Base-by-base conservation (phyloP, 345 rosid species). In the Sisymbrium altissimum region DNA sequence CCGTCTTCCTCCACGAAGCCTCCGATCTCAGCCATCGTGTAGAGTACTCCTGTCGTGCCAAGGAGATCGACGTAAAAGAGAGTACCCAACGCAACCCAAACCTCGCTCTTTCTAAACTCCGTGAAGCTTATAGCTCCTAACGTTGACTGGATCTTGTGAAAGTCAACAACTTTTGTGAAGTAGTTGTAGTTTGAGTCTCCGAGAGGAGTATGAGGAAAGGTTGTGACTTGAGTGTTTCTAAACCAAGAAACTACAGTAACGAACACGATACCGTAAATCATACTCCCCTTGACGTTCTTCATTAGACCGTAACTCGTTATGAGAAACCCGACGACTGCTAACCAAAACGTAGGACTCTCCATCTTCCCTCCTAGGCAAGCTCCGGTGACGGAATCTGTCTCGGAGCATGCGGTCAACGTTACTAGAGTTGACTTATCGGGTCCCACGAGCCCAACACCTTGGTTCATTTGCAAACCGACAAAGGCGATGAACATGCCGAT, bases 401-500 rank as follows among this genome's bases (percentile, higher is more conserved):
- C 35, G 0, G 87, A 60, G 64, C 98, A 93, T 0, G 90, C 98
- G 0, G 96, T 74, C 66, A 88, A 36, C 1, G 95, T 88, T 18
- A 94, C 70, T 19, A 91, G 29, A 0, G 90, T 91, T 5, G 89
- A 83, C 13, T 82, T 76, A 15, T 94, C 97, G 0, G 97, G 96
- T 56, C 97, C 97, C 7, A 94, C 64, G 1, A 94, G 90, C 30
- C 98, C 97, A 40, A 91, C 48, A 0, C 97, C 98, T 14, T 89
- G 95, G 67, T 91, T 90, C 74, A 71, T 61, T 35, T 94, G 98
- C 6, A 89, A 81, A 50, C 98, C 98, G 0, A 86, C 89, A 27
- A 94, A 94, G 0, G 98, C 96, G 0, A 94, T 94, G 61, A 94
- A 91, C 55, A 94, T 79, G 18, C 98, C 98, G 4, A 88, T 89